Evolutionary conservation across 768 basidiomycete genomes (phyloP).

Genomic region (Tubosaeta brunneosetosa): DNA sequence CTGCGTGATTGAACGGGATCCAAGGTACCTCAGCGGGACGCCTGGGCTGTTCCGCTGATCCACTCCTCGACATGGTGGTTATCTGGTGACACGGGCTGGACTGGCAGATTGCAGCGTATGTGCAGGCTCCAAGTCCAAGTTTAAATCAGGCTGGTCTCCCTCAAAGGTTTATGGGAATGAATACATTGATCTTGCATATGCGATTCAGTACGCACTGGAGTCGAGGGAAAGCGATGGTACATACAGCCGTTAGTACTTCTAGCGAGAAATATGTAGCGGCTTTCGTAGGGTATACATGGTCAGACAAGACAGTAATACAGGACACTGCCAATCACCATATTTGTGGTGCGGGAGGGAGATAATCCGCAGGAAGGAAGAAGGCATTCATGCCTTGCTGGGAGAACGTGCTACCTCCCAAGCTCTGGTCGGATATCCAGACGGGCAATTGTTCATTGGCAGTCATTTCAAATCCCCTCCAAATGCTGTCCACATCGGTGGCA

Average conservation of each 20-base stretch:
- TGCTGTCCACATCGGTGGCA: conserved; percentile 49
- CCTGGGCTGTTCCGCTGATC: conserved; percentile 7
- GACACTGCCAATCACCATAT: conserved; percentile 56
- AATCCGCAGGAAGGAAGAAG: conserved; percentile 73
- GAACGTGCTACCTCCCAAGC: conserved; percentile 69
- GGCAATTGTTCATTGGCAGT: conserved; percentile 72
- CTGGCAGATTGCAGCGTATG: background rate
- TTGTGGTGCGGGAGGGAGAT: conserved; percentile 64
- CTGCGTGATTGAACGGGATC: background rate
- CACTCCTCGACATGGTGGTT: conserved; percentile 11
- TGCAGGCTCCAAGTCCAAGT: conserved; percentile 3
- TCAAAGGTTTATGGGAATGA: background rate
- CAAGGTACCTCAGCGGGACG: background rate
- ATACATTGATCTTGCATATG: background rate
- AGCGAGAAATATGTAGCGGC: conserved; percentile 14
- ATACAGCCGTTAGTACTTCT: background rate
- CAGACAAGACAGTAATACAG: conserved; percentile 16
- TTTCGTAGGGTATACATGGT: conserved; percentile 25
- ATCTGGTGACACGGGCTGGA: background rate
- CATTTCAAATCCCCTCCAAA: conserved; percentile 72
- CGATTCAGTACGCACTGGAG: background rate
- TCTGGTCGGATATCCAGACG: conserved; percentile 84
- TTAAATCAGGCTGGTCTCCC: conserved; percentile 13
- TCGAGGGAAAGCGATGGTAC: background rate
- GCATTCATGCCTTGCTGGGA: conserved; percentile 83